Evolutionary conservation across 2,329 filamentous ascomycete species (phyloP), one percentile per base, ranked within the genome.

Genomic region (Cordyceps cateniannulata): DNA sequence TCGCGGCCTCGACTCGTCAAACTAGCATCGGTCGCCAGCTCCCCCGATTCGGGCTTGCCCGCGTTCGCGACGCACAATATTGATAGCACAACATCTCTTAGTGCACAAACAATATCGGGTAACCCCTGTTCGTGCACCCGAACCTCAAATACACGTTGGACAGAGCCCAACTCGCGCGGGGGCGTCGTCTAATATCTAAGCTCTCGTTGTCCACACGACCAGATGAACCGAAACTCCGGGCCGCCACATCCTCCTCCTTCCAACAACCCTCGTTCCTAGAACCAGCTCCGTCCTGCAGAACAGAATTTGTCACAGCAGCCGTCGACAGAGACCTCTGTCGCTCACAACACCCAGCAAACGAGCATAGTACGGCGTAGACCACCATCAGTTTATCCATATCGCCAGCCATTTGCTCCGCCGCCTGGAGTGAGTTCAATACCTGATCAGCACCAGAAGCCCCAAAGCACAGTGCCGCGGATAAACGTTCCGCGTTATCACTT

Each of bases 71-170:
- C 58, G 27, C 58, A 35, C 32, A 60, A 40, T 48, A 60, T 53
- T 48, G 20, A 22, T 60, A 60, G 40, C 22, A 38, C 49, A 60
- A 49, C 29, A 60, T 60, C 8, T 18, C 38, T 44, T 60, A 60
- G 38, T 35, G 16, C 27, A 22, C 9, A 47, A 51, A 32, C 35
- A 45, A 14, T 6, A 35, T 14, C 7, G 16, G 22, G 20, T 24
- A 16, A n/a, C 22, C 20, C 16, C 8, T n/a, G 27, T 20, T 38
- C 18, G 42, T 38, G 27, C 29, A 18, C 10, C 35, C 32, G 14
- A 3, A 35, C 32, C n/a, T 32, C n/a, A 18, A 16, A 32, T 9
- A 24, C 18, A 24, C 7, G 14, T 38, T 25, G 20, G 22, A 29
- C 35, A 27, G 44, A 25, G 29, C 10, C 4, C 20, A 20, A 14